These are phyloP conservation scores for Arthrobotrys megalospora DNA, from an alignment of 2,329 filamentous ascomycete genomes.

Conservation along the genomic window DNA sequence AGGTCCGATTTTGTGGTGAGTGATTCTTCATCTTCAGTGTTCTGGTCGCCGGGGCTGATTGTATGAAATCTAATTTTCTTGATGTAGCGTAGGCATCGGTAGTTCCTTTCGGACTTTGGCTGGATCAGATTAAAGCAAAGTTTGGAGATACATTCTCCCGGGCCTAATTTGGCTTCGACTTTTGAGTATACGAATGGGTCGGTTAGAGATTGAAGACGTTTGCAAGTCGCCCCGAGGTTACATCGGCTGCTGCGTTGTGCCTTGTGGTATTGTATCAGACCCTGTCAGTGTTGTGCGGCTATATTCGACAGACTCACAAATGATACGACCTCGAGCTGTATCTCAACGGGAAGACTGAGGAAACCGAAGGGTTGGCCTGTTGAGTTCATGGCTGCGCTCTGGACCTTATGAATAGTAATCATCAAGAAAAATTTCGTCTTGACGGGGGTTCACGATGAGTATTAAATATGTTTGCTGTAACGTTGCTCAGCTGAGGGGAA, in stretches of 20 bases:
- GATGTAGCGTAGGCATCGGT: neutral
- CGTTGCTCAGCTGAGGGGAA: too few relatives aligned
- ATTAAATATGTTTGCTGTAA: too few relatives aligned
- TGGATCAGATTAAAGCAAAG: neutral
- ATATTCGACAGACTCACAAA: neutral
- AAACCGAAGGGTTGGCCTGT: neutral
- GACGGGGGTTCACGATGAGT: neutral
- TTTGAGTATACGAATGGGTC: conserved; percentile 3
- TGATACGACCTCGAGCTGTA: conserved; percentile 13
- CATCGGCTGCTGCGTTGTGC: conserved; percentile 1
- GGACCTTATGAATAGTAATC: neutral
- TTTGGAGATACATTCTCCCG: neutral
- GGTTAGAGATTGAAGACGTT: neutral
- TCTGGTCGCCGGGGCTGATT: too few relatives aligned
- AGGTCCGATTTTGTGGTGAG: neutral
- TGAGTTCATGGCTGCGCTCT: neutral
- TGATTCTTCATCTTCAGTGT: too few relatives aligned
- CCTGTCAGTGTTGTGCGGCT: neutral
- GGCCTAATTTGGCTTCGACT: neutral
- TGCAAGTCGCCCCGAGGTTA: conserved; percentile 6
- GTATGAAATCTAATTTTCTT: neutral
- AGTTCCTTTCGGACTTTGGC: neutral
- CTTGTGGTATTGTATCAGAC: conserved; percentile 14
- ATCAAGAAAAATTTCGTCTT: neutral
- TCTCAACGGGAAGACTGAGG: conserved; percentile 16